These are phyloP conservation scores for Phalaenopsis aphrodite DNA, from an alignment of 106 monocot genomes.

Conservation along the genomic window DNA sequence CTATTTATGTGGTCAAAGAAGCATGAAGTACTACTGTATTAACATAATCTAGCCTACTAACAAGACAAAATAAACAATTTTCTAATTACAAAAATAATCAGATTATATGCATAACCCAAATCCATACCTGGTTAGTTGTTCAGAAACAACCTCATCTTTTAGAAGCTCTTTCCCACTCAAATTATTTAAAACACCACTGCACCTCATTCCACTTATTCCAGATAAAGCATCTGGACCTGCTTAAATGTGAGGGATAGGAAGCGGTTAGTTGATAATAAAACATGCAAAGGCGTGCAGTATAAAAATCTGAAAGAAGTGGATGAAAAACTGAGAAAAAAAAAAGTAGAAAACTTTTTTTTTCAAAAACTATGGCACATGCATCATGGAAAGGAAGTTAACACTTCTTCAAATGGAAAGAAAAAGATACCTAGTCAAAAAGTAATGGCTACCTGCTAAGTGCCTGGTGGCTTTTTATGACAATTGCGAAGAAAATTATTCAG, in stretches of 20 bases:
- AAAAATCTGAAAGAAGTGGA: neutral
- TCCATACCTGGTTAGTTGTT: constrained; percentile 71
- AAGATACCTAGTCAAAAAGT: neutral
- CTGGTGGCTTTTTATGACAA: too few relatives aligned
- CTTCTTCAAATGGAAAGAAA: neutral
- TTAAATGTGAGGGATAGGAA: neutral
- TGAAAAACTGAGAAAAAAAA: neutral
- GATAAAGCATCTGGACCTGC: constrained; percentile 11
- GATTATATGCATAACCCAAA: neutral
- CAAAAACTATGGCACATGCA: neutral
- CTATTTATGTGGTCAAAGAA: neutral
- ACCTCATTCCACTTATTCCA: constrained; percentile 6
- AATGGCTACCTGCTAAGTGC: neutral
- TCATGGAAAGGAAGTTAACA: neutral
- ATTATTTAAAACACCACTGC: constrained; percentile 12
- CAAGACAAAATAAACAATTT: neutral
- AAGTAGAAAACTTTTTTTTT: neutral
- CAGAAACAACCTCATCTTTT: constrained; percentile 68
- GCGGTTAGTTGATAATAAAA: neutral
- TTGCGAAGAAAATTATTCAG: neutral
- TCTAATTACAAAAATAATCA: neutral
- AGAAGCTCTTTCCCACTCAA: constrained; percentile 36
- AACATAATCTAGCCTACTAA: neutral
- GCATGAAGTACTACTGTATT: neutral
- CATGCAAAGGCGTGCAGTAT: neutral